phyloP scores from a whole-genome alignment of 2,329 filamentous ascomycete species.

The Sporothrix phasma region DNA sequence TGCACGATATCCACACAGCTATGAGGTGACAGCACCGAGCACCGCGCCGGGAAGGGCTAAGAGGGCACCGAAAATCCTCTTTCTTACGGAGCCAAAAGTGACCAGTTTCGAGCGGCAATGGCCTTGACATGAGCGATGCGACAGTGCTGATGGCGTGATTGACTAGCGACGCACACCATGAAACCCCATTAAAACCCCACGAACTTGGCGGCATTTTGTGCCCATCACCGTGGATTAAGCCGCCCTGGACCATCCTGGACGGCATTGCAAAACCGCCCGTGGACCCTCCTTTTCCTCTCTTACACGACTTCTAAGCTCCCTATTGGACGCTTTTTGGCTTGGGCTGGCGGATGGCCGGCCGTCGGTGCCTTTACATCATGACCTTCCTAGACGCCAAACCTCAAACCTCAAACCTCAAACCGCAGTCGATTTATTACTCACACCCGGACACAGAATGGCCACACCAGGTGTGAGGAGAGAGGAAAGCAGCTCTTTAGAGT shows the following conservation, averaged over 20 bases:
- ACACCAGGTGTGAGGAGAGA: no score
- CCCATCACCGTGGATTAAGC: no score
- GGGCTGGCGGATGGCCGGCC: not conserved
- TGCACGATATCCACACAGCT: not conserved
- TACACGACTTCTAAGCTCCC: no score
- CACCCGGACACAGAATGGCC: not conserved
- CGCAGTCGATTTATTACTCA: not conserved
- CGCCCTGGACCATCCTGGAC: not conserved
- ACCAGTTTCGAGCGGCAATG: not conserved
- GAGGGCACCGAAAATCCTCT: no score
- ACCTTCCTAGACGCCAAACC: no score
- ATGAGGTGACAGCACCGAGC: not conserved
- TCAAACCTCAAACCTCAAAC: no score
- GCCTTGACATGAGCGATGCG: not conserved
- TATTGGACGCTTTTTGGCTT: not conserved
- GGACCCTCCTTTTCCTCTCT: no score
- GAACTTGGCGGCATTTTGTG: not conserved
- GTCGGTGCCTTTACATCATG: not conserved
- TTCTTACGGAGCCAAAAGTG: no score
- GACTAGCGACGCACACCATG: constrained; percentile 14
- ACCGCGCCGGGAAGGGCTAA: no score
- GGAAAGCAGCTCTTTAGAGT: not conserved
- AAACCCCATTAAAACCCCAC: constrained; percentile 5
- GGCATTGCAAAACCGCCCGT: not conserved
- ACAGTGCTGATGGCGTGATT: constrained; percentile 12